Evolutionary conservation across 139 green algal genomes (phyloP).

Genomic region (Micractinium conductrix): DNA sequence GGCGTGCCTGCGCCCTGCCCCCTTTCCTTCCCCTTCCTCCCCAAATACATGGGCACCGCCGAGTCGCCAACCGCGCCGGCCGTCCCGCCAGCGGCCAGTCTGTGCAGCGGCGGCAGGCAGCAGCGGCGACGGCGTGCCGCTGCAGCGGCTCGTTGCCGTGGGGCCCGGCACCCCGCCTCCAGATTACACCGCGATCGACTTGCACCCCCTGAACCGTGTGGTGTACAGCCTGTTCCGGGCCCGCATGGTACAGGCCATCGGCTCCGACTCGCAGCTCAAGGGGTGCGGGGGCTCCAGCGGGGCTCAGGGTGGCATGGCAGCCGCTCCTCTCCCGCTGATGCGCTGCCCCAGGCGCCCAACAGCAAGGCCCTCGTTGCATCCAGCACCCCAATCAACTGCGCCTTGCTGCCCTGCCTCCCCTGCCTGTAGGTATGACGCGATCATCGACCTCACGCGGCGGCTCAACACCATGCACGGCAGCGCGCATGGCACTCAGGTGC

Average conservation of each 20-base stretch:
- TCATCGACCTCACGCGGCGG: constrained; percentile 85
- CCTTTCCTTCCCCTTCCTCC: no score
- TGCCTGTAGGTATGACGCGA: constrained; percentile 75
- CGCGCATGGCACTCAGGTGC: constrained; percentile 47
- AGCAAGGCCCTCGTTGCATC: no score
- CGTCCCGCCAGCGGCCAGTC: no score
- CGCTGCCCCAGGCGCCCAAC: neutral
- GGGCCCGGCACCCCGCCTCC: constrained; percentile 17
- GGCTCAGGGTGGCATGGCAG: neutral
- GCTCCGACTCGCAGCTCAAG: constrained; percentile 57
- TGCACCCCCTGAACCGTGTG: constrained; percentile 63
- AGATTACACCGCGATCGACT: constrained; percentile 62
- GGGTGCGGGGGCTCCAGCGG: constrained; percentile 49
- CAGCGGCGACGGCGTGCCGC: no score
- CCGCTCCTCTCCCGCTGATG: neutral
- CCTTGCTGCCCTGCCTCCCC: neutral
- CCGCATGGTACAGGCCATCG: constrained; percentile 79
- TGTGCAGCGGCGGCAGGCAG: no score
- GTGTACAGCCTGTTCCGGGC: constrained; percentile 81
- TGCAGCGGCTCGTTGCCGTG: constrained; percentile 13
- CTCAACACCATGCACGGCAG: constrained; percentile 72
- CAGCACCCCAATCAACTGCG: neutral
- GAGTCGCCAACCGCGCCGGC: no score
- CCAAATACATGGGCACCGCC: no score
- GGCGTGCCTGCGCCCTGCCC: no score